Evolutionary conservation across 1,284 basidiomycete genomes (phyloP), one percentile per base, ranked within the genome.

Genomic region (Microbotryum scabiosae): DNA sequence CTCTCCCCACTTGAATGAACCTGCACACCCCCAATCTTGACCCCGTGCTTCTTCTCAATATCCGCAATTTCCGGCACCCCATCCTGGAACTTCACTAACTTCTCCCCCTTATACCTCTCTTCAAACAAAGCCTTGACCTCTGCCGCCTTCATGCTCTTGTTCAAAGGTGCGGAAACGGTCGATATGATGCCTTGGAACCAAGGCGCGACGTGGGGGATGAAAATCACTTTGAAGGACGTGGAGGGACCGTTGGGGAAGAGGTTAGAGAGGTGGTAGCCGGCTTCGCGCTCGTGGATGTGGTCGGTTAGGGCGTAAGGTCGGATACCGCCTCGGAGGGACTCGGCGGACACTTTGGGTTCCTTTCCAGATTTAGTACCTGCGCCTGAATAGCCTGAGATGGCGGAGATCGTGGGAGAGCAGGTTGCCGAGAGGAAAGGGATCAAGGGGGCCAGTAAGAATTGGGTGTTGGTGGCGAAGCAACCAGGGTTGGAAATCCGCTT

Each of bases 221-320:
- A 99, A 12, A 86, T 88, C 36, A 97, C 75, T 64, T 85, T 82
- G 65, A 94, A 76, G 7, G 45, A 49, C 46, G 41, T 45, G 64
- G 65, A 16, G 69, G 71, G 12, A 65, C 54, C 10, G 64, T 30
- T n/a, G 16, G 10, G 25, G 36, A 83, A 73, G 36, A 94, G 82
- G 20, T 75, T 77, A 2, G 85, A 83, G 50, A 98, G 84, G 75
- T 97, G 94, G 62, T 79, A 78, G 2, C 84, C 84, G 0, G 92
- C 88, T 76, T 98, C 94, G 54, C 94, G 88, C 76, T 98, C 94
- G 79, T 98, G 94, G 72, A 98, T 97, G 77, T 98, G 94, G 76
- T 96, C 93, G 4, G 94, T 98, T 30, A 98, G 78, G 1, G 90
- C 70, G 77, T 98, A 98, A 1, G 93, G 85, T 45, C 85, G 82